Percentiles rank a stretch among this genome's conserved stretches.
Conservation (phyloP, 73 alveolate genomes). For the Stentor roeselii region DNA sequence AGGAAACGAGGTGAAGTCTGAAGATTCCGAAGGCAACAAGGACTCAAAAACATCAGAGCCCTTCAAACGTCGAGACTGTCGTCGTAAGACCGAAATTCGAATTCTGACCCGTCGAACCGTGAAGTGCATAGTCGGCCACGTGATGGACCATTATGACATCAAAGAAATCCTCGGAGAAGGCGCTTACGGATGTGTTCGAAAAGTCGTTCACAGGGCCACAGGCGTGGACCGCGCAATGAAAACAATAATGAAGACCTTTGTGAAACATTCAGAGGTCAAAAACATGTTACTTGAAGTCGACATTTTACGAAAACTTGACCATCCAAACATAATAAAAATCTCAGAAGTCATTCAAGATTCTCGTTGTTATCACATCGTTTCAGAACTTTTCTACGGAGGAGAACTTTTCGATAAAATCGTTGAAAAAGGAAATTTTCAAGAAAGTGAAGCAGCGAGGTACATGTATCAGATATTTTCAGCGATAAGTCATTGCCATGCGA, state of each 20-base stretch:
- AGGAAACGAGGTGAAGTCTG: too few relatives aligned
- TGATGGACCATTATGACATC: neutral
- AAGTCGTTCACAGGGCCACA: neutral
- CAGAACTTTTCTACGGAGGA: constrained; percentile 55
- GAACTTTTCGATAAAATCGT: constrained; percentile 66
- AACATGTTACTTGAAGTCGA: constrained; percentile 31
- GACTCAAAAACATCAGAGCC: too few relatives aligned
- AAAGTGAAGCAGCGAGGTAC: constrained; percentile 60
- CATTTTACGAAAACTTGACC: constrained; percentile 44
- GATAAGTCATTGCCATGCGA: constrained; percentile 54
- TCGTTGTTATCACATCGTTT: constrained; percentile 46
- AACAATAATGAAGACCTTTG: neutral
- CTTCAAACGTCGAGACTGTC: too few relatives aligned
- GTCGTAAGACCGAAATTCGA: too few relatives aligned
- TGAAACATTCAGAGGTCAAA: constrained; percentile 3
- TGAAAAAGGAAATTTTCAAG: constrained; percentile 49
- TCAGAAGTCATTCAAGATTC: constrained; percentile 67
- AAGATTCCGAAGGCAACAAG: too few relatives aligned
- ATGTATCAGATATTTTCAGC: constrained; percentile 68
- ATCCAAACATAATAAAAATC: constrained; percentile 71
- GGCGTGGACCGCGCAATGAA: neutral
- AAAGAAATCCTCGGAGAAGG: neutral
- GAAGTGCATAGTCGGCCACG: too few relatives aligned
- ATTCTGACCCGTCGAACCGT: too few relatives aligned
- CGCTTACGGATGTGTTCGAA: neutral